A percentile compares a stretch with the other conserved stretches of the same genome.
These are phyloP conservation scores for Triticum urartu DNA, from an alignment of 176 grass and related monocot species.

Conservation along the genomic window DNA sequence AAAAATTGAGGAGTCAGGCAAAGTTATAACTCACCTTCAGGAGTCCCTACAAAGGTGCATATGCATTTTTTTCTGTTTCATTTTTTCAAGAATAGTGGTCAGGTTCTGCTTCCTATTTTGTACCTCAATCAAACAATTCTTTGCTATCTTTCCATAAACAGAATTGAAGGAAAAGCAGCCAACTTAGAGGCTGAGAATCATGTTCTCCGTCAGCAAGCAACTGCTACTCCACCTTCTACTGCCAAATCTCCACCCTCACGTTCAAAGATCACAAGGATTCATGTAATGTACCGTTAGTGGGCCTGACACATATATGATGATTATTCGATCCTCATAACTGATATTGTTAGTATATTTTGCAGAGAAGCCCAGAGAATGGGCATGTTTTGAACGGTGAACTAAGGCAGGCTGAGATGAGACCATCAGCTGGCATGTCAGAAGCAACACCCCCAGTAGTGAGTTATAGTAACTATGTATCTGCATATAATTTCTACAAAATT, in stretches of 20 bases:
- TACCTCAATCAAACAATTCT: conserved; percentile 19
- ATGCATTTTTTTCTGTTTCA: conserved; percentile 12
- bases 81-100: conserved; percentile 6
- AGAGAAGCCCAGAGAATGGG: conserved; percentile 76
- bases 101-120: conserved; percentile 10
- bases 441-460: conserved; percentile 42
- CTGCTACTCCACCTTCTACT: conserved; percentile 55
- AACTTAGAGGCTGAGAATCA: conserved; percentile 81
- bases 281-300: conserved; percentile 34
- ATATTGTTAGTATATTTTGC: conserved; percentile 33
- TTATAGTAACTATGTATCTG: conserved; percentile 25
- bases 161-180: conserved; percentile 66
- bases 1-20: conserved; percentile 61
- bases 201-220: conserved; percentile 67
- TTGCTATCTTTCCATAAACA: conserved; percentile 33
- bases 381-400: conserved; percentile 63
- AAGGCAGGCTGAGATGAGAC: conserved; percentile 51
- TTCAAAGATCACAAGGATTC: conserved; percentile 52
- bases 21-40: conserved; percentile 50
- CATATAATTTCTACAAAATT: conserved; percentile 2
- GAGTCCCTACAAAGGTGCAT: conserved; percentile 63
- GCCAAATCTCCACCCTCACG: conserved; percentile 53
- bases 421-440: conserved; percentile 39
- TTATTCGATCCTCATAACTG: conserved; percentile 26
- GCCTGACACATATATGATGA: conserved; percentile 17